Evolutionary conservation across 495 filamentous ascomycete species (phyloP), one percentile per base, ranked within the genome.

Genomic region (Chaetomium cochliodes): DNA sequence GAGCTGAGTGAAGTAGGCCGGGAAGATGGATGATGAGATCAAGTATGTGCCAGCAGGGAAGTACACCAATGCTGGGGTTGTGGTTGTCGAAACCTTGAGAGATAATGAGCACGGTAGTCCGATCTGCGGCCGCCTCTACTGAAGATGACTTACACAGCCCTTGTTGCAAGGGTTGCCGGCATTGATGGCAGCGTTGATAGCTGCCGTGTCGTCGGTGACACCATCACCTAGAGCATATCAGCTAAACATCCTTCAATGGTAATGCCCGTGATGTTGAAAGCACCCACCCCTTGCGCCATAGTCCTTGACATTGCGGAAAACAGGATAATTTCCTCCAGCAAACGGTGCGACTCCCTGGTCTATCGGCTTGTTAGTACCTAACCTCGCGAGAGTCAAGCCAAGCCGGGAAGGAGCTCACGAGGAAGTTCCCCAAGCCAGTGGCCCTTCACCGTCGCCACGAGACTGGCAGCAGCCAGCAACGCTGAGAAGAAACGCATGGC

Each of bases 111-210:
- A 18, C 25, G 50, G 26, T 64, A 42, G 18, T 33, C 15, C 13
- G 20, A 11, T 1, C 25, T 20, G 28, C 22, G 2, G 13, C 2
- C 1, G 15, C 37, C 12, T 18, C 5, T 44, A 15, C 57, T 22
- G 63, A 65, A 44, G 39, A 18, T 18, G 22, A 77, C 79, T 74
- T 74, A 80, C 79, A 70, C 79, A 85, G n/a, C 87, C 89, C 65
- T 87, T 81, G 47, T 87, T 90, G 70, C 92, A 97, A 16, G 92
- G 91, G 65, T 84, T 84, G 22, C 91, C 89, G 23, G 86, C 84
- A 23, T 85, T 83, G 68, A 96, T 90, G 23, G 93, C 93, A 53
- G 80, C 74, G 69, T 96, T 94, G 77, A 96, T 96, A 0, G 92
- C 91, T 42, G 73, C 86, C 3, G 92, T 93, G 72, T 97, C 92